Evolutionary conservation across 306 rosid genomes (phyloP).

Genomic region (Cucumis sativus): DNA sequence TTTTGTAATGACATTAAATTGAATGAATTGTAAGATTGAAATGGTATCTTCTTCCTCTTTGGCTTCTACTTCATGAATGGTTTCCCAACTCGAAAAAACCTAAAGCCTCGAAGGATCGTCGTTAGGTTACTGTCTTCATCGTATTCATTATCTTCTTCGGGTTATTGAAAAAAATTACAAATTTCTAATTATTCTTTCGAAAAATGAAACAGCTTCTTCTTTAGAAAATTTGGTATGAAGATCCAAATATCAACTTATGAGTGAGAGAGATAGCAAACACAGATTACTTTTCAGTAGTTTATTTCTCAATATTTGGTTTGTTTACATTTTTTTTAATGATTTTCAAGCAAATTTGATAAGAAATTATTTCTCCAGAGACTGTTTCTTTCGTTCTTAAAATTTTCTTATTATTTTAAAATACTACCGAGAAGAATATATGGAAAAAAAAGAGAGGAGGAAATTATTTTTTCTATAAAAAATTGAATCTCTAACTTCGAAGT

Average conservation of each 20-base stretch:
- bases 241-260: not conserved
- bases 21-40: slow-evolving; percentile 6
- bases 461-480: not conserved
- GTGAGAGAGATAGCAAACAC: not conserved
- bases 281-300: not conserved
- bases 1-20: slow-evolving; percentile 6
- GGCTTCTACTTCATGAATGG: not conserved
- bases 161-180: not conserved
- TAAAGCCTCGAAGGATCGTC: not conserved
- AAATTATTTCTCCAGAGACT: not conserved
- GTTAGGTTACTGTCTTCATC: not conserved
- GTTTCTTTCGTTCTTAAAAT: not conserved
- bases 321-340: not conserved
- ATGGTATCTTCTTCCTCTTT: not conserved
- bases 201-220: not conserved
- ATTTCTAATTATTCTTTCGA: not conserved
- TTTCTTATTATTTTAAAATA: not conserved
- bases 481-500: too few relatives aligned
- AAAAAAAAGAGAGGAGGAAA: not conserved
- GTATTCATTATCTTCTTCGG: not conserved
- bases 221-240: not conserved
- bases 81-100: not conserved
- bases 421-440: too few relatives aligned
- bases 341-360: not conserved
- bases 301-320: not conserved